A percentile compares a stretch with the other conserved stretches of the same genome.
Evolutionary conservation across 768 basidiomycete genomes (phyloP).

Genomic region (Macrocybe gigantea): DNA sequence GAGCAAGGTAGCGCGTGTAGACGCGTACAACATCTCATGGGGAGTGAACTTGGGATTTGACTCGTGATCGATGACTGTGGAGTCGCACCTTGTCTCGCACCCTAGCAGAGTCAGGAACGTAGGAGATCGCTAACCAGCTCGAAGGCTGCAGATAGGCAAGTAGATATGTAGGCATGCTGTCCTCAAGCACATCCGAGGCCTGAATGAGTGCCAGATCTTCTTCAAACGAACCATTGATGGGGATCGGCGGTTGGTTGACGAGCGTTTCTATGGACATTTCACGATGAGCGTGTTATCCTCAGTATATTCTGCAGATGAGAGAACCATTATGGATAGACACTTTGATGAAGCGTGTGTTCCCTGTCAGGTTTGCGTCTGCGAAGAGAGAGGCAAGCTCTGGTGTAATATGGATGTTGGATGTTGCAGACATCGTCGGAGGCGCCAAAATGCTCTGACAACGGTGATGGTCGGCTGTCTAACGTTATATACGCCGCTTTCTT

Average conservation of each 20-base stretch:
- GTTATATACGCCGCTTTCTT: constrained; percentile 5
- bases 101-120: constrained; percentile 78
- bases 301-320: constrained; percentile 5
- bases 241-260: constrained; percentile 49
- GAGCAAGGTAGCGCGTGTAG: constrained; percentile 62
- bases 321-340: constrained; percentile 66
- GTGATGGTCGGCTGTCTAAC: neutral
- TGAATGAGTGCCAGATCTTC: constrained; percentile 59
- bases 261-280: constrained; percentile 51
- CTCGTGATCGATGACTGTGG: neutral
- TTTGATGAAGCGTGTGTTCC: constrained; percentile 65
- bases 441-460: constrained; percentile 3
- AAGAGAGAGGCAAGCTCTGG: constrained; percentile 52
- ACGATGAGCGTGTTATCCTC: constrained; percentile 10
- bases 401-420: constrained; percentile 65
- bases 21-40: constrained; percentile 82
- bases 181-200: constrained; percentile 43
- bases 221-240: constrained; percentile 44
- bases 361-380: constrained; percentile 47
- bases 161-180: constrained; percentile 68
- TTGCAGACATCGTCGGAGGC: constrained; percentile 54
- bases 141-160: constrained; percentile 56
- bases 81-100: constrained; percentile 71
- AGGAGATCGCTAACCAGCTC: constrained; percentile 72
- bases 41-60: constrained; percentile 1